These are phyloP conservation scores for Exophiala bonariae DNA, from an alignment of 2,329 filamentous ascomycete genomes.

Conservation along the genomic window DNA sequence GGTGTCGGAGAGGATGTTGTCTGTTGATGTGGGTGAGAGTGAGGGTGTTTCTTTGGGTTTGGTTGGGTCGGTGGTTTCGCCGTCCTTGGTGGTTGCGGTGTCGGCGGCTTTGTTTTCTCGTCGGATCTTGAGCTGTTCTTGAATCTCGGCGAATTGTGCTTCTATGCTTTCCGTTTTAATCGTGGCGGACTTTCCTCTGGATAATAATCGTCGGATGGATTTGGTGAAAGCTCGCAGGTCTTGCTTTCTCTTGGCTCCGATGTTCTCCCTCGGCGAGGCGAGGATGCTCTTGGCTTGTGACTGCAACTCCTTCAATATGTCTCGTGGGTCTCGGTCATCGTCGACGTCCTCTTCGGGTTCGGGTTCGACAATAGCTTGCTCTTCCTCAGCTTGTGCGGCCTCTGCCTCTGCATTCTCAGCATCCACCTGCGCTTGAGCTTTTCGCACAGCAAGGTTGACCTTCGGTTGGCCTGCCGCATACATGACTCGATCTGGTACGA, in stretches of 20 bases:
- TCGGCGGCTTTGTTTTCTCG: constrained; percentile 24
- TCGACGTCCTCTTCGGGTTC: constrained; percentile 40
- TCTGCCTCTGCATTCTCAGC: constrained; percentile 25
- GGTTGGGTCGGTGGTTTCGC: constrained; percentile 34
- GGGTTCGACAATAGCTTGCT: constrained; percentile 11
- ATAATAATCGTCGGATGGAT: constrained; percentile 63
- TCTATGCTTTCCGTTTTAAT: constrained; percentile 51
- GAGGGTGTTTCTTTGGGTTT: constrained; percentile 31
- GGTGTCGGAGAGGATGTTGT: constrained; percentile 49
- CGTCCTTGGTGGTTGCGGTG: constrained; percentile 10
- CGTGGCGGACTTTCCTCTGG: constrained; percentile 48
- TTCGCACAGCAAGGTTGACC: constrained; percentile 32
- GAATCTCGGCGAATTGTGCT: constrained; percentile 55
- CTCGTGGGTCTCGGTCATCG: constrained; percentile 42
- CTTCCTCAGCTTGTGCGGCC: constrained; percentile 28
- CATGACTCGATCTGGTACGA: constrained; percentile 84
- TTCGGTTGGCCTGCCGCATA: constrained; percentile 80
- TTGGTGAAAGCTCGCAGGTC: constrained; percentile 71
- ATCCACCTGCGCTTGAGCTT: constrained; percentile 28
- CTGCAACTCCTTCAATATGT: constrained; percentile 56
- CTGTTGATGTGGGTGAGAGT: constrained; percentile 6
- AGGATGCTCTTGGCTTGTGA: constrained; percentile 62
- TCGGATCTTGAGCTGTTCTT: constrained; percentile 48
- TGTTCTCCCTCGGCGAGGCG: constrained; percentile 50
- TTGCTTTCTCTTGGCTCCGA: constrained; percentile 73